Percentiles rank a stretch among this genome's conserved stretches.
Conservation (phyloP, 2,329 filamentous ascomycete species). For the Aspergillus costaricaensis region DNA sequence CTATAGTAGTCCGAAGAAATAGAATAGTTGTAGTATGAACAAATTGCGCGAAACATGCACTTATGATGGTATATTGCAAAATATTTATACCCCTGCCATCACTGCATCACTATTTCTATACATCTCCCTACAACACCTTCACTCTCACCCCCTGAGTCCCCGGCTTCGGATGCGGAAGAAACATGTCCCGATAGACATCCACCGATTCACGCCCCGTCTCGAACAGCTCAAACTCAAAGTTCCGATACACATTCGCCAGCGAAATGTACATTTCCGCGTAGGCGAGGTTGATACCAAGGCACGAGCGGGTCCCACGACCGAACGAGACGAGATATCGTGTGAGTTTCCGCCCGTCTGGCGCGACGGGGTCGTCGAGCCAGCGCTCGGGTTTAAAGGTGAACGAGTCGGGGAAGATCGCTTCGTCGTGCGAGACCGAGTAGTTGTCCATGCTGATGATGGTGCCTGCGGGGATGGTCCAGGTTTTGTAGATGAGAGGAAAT, state of each 20-base stretch:
- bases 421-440: conserved; percentile 16
- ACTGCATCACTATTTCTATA: background rate
- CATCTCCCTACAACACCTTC: background rate
- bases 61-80: background rate
- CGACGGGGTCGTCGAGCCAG: conserved; percentile 12
- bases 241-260: conserved; percentile 15
- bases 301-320: conserved; percentile 14
- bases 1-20: too few relatives aligned
- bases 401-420: conserved; percentile 16
- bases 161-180: conserved; percentile 14
- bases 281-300: conserved; percentile 17
- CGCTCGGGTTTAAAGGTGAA: conserved; percentile 17
- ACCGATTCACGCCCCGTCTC: conserved; percentile 13
- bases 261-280: conserved; percentile 18
- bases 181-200: conserved; percentile 15
- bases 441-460: conserved; percentile 15
- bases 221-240: conserved; percentile 17
- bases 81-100: background rate
- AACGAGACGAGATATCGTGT: conserved; percentile 16
- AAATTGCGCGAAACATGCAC: too few relatives aligned
- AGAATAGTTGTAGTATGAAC: too few relatives aligned
- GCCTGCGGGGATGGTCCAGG: conserved; percentile 11
- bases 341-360: conserved; percentile 13
- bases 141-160: conserved; percentile 15
- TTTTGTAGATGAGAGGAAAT: conserved; percentile 14